Percentiles rank a stretch among this genome's conserved stretches.
phyloP scores from a whole-genome alignment of 202 grass and related monocot genomes.

The Hordeum pubiflorum region DNA sequence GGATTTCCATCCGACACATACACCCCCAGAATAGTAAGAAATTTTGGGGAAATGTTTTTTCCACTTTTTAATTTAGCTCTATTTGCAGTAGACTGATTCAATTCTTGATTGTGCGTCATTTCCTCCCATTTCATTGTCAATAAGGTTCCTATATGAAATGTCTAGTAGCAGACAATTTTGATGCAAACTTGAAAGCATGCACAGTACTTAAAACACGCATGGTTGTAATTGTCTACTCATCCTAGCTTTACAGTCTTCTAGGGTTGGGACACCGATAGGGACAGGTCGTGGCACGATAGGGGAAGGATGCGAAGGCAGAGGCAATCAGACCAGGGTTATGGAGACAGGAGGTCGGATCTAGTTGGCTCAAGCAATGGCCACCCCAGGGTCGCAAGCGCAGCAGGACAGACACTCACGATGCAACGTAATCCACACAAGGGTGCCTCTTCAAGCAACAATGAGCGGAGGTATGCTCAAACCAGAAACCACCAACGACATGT shows the following conservation, averaged over 20 bases:
- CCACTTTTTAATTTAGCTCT: neutral
- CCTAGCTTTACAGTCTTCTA: too few species aligned
- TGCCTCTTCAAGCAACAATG: neutral
- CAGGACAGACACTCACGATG: neutral
- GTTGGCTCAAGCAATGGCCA: neutral
- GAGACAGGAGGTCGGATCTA: neutral
- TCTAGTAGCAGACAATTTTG: too few species aligned
- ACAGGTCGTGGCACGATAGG: neutral
- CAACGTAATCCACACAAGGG: neutral
- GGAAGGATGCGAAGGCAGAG: neutral
- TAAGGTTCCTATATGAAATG: too few species aligned
- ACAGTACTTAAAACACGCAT: too few species aligned
- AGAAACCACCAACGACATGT: neutral
- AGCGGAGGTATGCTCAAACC: neutral
- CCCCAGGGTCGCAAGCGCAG: neutral
- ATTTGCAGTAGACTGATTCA: neutral
- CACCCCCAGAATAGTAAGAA: conserved; percentile 45
- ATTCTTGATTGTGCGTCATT: neutral
- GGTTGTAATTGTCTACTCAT: too few species aligned
- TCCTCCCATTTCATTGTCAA: neutral
- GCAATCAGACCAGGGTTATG: neutral
- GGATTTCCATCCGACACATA: conserved; percentile 37
- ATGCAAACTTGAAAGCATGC: too few species aligned
- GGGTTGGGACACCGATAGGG: neutral
- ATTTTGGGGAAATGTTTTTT: neutral